Percentiles rank a stretch among this genome's conserved stretches.
Evolutionary conservation across 2,329 filamentous ascomycete species (phyloP).

Genomic region (Xylariomycetidae sp.): DNA sequence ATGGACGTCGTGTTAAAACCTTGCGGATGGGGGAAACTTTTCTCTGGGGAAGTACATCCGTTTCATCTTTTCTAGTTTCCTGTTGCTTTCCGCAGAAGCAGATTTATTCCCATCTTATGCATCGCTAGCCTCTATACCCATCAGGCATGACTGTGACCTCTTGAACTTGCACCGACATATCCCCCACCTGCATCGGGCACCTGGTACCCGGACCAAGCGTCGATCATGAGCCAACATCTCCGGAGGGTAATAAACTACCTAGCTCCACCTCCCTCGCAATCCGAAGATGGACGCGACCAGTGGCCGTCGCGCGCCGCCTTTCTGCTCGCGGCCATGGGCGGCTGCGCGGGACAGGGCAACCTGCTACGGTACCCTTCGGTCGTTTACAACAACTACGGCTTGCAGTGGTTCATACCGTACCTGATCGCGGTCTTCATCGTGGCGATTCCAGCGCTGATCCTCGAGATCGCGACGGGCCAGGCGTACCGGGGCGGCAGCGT

Average conservation of each 20-base stretch:
- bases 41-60: too few relatives aligned
- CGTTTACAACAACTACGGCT: constrained; percentile 55
- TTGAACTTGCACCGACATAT: too few relatives aligned
- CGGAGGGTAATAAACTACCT: constrained; percentile 28
- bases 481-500: constrained; percentile 52
- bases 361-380: constrained; percentile 53
- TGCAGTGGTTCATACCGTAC: constrained; percentile 59
- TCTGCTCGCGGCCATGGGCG: constrained; percentile 54
- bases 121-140: too few relatives aligned
- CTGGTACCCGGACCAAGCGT: too few relatives aligned
- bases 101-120: too few relatives aligned
- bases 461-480: constrained; percentile 67
- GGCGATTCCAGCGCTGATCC: constrained; percentile 50
- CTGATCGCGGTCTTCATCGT: constrained; percentile 50
- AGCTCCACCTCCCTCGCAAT: constrained; percentile 31
- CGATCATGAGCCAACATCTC: too few relatives aligned
- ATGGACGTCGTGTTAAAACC: too few relatives aligned
- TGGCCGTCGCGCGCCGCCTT: constrained; percentile 53
- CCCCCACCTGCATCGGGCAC: too few relatives aligned
- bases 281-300: constrained; percentile 42
- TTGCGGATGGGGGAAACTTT: too few relatives aligned
- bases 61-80: too few relatives aligned
- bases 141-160: too few relatives aligned
- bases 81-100: too few relatives aligned
- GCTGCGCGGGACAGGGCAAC: constrained; percentile 54